A percentile compares a stretch with the other conserved stretches of the same genome.
Evolutionary conservation across 257 asterid genomes (phyloP).

Genomic region (Solanum ahanhuiri): DNA sequence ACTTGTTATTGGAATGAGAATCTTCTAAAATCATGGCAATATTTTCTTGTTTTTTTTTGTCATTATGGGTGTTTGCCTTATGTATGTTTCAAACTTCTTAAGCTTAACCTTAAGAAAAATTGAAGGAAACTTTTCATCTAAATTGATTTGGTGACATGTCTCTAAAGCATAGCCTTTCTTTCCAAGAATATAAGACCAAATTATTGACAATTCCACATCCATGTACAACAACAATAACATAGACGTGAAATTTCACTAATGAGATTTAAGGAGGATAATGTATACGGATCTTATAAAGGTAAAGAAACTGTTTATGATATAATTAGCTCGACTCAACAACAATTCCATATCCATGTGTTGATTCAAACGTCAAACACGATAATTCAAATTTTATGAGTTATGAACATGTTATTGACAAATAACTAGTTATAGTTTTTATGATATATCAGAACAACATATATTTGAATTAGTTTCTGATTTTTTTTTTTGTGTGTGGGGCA

Average conservation of each 20-base stretch:
- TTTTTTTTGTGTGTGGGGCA: not conserved
- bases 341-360: not conserved
- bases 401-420: not conserved
- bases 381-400: not conserved
- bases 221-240: not conserved
- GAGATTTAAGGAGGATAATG: not conserved
- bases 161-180: not conserved
- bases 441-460: not conserved
- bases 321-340: not conserved
- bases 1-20: not conserved
- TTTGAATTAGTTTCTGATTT: not conserved
- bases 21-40: not conserved
- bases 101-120: not conserved
- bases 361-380: not conserved
- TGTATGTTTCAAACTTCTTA: not conserved
- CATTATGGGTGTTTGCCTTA: not conserved
- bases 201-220: not conserved
- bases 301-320: not conserved
- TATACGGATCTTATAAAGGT: fast-evolving
- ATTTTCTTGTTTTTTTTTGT: not conserved
- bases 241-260: not conserved
- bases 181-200: not conserved
- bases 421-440: not conserved
- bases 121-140: not conserved
- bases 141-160: not conserved